These are phyloP conservation scores for Colletotrichum tropicale DNA, from an alignment of 2,329 filamentous ascomycete species.

Conservation along the genomic window DNA sequence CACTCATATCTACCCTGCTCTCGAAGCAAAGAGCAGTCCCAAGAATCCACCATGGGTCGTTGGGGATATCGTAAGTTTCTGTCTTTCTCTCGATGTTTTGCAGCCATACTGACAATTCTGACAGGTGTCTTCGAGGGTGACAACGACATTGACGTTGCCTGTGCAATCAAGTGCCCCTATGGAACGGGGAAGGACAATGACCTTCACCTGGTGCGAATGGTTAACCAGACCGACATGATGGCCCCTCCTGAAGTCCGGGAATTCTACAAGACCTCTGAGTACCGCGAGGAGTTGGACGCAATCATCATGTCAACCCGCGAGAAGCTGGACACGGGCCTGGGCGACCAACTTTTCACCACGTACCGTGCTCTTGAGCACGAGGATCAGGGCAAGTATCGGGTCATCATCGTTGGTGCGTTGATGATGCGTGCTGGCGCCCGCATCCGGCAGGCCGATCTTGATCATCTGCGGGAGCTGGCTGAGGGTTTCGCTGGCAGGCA, in stretches of 20 bases:
- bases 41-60: background rate
- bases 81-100: background rate
- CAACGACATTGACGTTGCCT: background rate
- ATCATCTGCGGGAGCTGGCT: constrained; percentile 21
- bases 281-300: background rate
- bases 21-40: background rate
- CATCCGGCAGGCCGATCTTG: constrained; percentile 23
- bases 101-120: too few species aligned
- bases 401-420: constrained; percentile 24
- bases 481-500: constrained; percentile 1
- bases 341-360: background rate
- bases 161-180: background rate
- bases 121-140: background rate
- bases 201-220: background rate
- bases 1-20: background rate
- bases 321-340: background rate
- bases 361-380: background rate
- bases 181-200: background rate
- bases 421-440: constrained; percentile 27
- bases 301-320: background rate
- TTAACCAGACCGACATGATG: background rate
- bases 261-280: background rate
- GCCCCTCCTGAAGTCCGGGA: background rate
- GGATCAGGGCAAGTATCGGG: constrained; percentile 12
- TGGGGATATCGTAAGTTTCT: background rate